A percentile compares a stretch with the other conserved stretches of the same genome.
Conservation (phyloP, 2,329 filamentous ascomycete genomes). For the Lizonia empirigonia region DNA sequence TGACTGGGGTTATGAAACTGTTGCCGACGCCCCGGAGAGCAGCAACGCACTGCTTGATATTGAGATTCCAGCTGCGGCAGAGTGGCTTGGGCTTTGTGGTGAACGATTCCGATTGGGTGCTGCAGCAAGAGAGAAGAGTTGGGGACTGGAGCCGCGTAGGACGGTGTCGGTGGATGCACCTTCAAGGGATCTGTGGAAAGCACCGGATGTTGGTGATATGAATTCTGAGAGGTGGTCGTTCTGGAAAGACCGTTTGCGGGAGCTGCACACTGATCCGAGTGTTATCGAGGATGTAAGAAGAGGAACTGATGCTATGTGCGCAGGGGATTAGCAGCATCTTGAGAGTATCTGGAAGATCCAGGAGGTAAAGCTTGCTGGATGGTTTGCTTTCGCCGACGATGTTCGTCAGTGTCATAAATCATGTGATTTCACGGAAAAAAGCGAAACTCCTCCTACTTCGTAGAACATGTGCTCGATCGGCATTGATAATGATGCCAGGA, state of each 20-base stretch:
- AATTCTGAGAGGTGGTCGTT: neutral
- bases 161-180: neutral
- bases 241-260: neutral
- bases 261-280: neutral
- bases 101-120: neutral
- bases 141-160: neutral
- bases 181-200: neutral
- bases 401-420: no score
- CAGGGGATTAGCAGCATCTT: no score
- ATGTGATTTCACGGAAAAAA: no score
- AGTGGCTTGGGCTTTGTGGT: slow-evolving; percentile 1
- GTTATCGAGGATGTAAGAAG: neutral
- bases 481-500: no score
- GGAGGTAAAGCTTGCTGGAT: no score
- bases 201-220: neutral
- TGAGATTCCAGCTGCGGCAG: slow-evolving; percentile 7
- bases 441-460: no score
- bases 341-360: no score
- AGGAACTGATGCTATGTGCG: neutral
- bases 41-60: slow-evolving; percentile 7
- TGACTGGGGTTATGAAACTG: slow-evolving; percentile 11
- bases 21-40: slow-evolving; percentile 11
- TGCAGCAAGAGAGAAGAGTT: neutral
- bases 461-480: no score
- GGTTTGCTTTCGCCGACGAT: no score